A percentile compares a stretch with the other conserved stretches of the same genome.
These are phyloP conservation scores for Monosporascus cannonballus DNA, from an alignment of 2,329 filamentous ascomycete species.

Conservation along the genomic window DNA sequence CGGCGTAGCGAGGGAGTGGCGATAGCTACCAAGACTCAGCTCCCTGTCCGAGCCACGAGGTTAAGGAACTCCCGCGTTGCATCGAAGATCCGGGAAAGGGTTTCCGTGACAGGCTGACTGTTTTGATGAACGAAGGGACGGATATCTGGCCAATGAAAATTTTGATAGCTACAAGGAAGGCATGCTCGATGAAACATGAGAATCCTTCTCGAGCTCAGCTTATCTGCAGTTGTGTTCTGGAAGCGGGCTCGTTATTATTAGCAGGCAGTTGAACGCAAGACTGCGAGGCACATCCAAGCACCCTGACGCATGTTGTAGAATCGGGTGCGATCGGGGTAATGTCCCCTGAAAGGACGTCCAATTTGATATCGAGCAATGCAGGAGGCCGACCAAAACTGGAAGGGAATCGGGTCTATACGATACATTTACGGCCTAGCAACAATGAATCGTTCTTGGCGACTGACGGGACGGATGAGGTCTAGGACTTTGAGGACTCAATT, in stretches of 20 bases:
- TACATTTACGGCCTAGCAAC: neutral
- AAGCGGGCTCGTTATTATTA: neutral
- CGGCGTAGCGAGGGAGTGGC: neutral
- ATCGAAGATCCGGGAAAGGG: neutral
- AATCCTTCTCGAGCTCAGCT: neutral
- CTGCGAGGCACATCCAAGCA: neutral
- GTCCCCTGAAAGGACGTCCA: neutral
- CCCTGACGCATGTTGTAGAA: neutral
- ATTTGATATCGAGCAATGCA: neutral
- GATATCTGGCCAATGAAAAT: neutral
- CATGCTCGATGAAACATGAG: neutral
- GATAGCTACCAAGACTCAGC: neutral
- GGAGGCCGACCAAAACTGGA: neutral
- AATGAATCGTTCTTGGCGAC: neutral
- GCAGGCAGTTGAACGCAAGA: neutral
- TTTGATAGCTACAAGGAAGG: neutral
- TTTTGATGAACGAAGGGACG: neutral
- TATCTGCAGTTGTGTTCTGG: neutral
- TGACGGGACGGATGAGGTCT: neutral
- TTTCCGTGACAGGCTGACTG: neutral
- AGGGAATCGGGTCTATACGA: neutral
- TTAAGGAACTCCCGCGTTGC: neutral
- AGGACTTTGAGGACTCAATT: neutral
- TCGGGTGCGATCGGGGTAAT: neutral
- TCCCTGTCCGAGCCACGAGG: neutral